Evolutionary conservation across 2,329 filamentous ascomycete species (phyloP).

Genomic region (Pochonia chlamydosporia): DNA sequence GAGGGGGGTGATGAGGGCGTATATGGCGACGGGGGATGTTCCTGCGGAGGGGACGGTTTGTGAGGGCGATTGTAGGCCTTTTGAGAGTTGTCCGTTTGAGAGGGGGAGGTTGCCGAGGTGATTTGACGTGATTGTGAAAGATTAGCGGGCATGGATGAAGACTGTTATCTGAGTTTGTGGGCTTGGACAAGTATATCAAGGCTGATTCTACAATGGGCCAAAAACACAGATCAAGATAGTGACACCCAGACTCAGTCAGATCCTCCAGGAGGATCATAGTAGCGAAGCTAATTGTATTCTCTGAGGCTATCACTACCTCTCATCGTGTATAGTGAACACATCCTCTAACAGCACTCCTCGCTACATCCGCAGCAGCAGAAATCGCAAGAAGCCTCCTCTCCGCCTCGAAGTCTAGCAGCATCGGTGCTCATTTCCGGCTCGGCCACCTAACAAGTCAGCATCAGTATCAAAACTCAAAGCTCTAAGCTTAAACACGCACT

Average conservation of each 20-base stretch:
- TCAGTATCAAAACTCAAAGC: not conserved
- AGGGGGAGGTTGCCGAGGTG: not conserved
- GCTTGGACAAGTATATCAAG: too few species aligned
- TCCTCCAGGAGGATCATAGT: too few species aligned
- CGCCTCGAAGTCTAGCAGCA: not conserved
- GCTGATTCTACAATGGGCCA: too few species aligned
- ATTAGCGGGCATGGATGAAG: too few species aligned
- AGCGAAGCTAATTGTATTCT: too few species aligned
- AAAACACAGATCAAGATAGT: too few species aligned
- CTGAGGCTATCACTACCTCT: too few species aligned
- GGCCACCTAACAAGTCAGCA: not conserved
- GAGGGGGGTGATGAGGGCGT: constrained; percentile 10
- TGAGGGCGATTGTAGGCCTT: constrained; percentile 11
- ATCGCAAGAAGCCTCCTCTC: not conserved
- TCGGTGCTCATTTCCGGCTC: not conserved
- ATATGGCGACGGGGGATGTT: constrained; percentile 14
- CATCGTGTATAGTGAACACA: too few species aligned
- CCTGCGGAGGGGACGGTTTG: constrained; percentile 14
- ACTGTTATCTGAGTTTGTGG: too few species aligned
- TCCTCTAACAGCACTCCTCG: not conserved
- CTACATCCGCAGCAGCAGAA: not conserved
- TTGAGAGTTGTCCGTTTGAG: not conserved
- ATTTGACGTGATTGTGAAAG: too few species aligned
- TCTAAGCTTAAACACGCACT: not conserved
- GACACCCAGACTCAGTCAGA: too few species aligned